Percentiles rank a stretch among this genome's conserved stretches.
These are phyloP conservation scores for Termitomyces sp. DNA, from an alignment of 768 basidiomycete species.

Conservation along the genomic window DNA sequence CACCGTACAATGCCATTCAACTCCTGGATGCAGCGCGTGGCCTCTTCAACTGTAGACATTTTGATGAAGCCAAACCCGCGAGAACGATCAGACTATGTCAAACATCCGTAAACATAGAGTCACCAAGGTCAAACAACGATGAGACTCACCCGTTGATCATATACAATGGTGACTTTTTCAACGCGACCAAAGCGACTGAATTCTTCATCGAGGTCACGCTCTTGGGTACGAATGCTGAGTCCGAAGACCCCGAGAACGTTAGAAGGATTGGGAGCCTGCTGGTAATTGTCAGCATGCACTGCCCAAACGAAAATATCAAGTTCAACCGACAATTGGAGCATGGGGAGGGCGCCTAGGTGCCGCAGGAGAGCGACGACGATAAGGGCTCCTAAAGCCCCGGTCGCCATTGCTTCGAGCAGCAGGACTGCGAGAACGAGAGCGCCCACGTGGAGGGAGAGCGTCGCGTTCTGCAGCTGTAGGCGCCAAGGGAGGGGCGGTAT, in stretches of 20 bases:
- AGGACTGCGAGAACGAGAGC: slow-evolving; percentile 74
- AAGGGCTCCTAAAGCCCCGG: slow-evolving; percentile 55
- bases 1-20: slow-evolving; percentile 84
- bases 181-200: slow-evolving; percentile 86
- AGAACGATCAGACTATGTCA: slow-evolving; percentile 80
- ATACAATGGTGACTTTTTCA: slow-evolving; percentile 94
- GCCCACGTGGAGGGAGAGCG: slow-evolving; percentile 49
- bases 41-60: slow-evolving; percentile 88
- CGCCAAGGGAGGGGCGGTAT: slow-evolving; percentile 58
- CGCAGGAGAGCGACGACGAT: slow-evolving; percentile 54
- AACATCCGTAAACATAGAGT: slow-evolving; percentile 9
- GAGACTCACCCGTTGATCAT: slow-evolving; percentile 85
- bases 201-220: slow-evolving; percentile 92
- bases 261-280: slow-evolving; percentile 84
- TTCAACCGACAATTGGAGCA: slow-evolving; percentile 64
- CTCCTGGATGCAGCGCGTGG: slow-evolving; percentile 80
- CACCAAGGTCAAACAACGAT: neutral
- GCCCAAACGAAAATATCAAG: slow-evolving; percentile 6
- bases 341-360: slow-evolving; percentile 61
- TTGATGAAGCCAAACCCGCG: slow-evolving; percentile 98
- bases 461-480: slow-evolving; percentile 53
- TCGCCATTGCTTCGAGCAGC: slow-evolving; percentile 41
- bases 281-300: slow-evolving; percentile 29
- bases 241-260: slow-evolving; percentile 96
- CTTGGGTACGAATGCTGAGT: slow-evolving; percentile 90